Base-by-base conservation (phyloP, 176 grass and related monocot species). In the Ampelocalamus luodianensis region DNA sequence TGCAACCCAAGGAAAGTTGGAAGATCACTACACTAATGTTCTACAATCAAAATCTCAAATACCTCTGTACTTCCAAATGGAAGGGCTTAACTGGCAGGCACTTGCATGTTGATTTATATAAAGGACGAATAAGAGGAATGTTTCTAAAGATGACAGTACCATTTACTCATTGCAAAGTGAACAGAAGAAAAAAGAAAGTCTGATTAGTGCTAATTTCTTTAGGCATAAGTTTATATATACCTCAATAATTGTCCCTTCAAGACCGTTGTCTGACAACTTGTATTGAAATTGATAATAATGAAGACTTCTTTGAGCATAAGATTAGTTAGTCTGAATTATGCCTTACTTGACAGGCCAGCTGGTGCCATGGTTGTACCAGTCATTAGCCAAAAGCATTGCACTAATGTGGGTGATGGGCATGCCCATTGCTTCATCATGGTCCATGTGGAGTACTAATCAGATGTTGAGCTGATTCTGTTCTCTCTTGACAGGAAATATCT, bases 81-180 rank as follows among this genome's bases (percentile, higher is more conserved):
- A 83, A 39, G 23, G 63, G 23, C 14, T 72, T 39, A 14, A 32
- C 66, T 63, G 38, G 39, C 60, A 32, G 36, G 59, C 43, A 77
- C 18, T 42, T 46, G 3, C 5, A 46, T 86, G 85, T 55, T 56
- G 23, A 16, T 53, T 11, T 58, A 34, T 12, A 63, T 23, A 36
- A 86, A 51, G 15, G 55, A n/a, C 10, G 22, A 50, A 7, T 26
- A 8, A 32, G 10, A 79, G 1, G 29, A 48, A 68, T 16, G 4
- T 8, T 48, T 54, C 10, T 26, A 6, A n/a, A 76, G 20, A 16
- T 43, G 16, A 34, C 3, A 23, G 4, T 60, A 10, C 4, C 0
- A 77, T 88, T 83, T 78, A 42, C 24, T 71, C 20, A 51, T 39
- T n/a, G 46, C 12, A 38, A 74, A 81, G 48, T 46, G 73, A 73